Conservation (phyloP, 192 early-diverging fungal genomes). For the Mortierella hygrophila region DNA sequence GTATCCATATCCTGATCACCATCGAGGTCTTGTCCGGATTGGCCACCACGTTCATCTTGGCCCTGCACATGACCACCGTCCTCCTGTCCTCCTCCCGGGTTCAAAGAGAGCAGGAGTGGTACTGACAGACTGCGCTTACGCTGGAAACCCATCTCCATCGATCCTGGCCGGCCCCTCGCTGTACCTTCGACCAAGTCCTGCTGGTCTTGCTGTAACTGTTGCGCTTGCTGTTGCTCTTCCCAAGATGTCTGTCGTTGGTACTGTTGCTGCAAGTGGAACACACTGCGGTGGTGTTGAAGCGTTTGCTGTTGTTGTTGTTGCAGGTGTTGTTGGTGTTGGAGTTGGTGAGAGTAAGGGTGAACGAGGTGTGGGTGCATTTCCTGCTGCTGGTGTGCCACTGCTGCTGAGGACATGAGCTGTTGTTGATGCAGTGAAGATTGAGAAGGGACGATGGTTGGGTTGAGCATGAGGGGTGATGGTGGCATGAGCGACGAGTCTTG, state of each 20-base stretch:
- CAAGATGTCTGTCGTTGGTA: conserved; percentile 2
- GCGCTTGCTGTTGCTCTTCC: neutral
- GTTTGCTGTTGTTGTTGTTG: neutral
- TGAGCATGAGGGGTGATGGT: conserved; percentile 23
- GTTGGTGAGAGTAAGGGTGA: conserved; percentile 7
- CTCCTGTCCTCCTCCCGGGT: conserved; percentile 1
- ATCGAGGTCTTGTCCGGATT: conserved; percentile 8
- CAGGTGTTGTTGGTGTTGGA: neutral
- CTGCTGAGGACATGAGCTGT: neutral
- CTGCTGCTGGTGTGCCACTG: neutral
- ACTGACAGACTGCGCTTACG: conserved; percentile 44
- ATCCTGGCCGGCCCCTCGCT: neutral
- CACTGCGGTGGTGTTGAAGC: conserved; percentile 20
- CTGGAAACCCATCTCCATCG: neutral
- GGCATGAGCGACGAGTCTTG: neutral
- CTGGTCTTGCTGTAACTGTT: conserved; percentile 8
- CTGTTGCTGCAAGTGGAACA: neutral
- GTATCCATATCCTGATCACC: conserved; percentile 30
- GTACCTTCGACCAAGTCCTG: neutral
- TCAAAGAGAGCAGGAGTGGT: conserved; percentile 17
- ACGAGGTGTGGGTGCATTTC: conserved; percentile 5
- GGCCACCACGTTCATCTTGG: neutral
- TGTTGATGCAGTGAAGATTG: conserved; percentile 16
- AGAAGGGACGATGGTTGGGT: conserved; percentile 22
- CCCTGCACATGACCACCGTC: neutral